Conservation (phyloP, 228 moss, liverwort and hornwort genomes). For the Sphagnum fallax region DNA sequence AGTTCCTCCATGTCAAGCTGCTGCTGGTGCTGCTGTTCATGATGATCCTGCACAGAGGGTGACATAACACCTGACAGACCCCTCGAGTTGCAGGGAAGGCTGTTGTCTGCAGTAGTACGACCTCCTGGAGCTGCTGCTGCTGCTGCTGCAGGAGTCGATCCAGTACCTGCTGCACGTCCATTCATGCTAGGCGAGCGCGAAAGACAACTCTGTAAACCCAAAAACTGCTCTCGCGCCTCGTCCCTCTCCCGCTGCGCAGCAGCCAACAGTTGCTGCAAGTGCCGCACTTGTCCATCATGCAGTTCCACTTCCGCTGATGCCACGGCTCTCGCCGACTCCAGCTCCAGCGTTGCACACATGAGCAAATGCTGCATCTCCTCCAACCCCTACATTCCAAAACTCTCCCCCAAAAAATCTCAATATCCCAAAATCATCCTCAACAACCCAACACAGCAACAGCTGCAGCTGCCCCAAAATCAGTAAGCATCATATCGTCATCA, state of each 20-base stretch:
- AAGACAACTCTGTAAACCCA: constrained; percentile 49
- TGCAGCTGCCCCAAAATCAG: too few relatives aligned
- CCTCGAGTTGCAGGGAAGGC: too few relatives aligned
- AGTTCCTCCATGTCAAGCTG: constrained; percentile 60
- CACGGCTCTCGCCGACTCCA: constrained; percentile 57
- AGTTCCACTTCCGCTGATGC: constrained; percentile 53
- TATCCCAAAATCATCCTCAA: too few relatives aligned
- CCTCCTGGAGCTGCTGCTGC: constrained; percentile 15
- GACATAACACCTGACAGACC: too few relatives aligned
- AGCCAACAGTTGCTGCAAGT: constrained; percentile 67
- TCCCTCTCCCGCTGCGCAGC: constrained; percentile 68
- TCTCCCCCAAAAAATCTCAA: too few relatives aligned
- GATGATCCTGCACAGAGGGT: constrained; percentile 16
- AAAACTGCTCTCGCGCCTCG: constrained; percentile 62
- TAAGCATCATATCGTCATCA: too few relatives aligned
- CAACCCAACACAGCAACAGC: too few relatives aligned
- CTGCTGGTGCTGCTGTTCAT: constrained; percentile 50
- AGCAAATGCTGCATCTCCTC: constrained; percentile 68
- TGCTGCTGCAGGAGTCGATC: constrained; percentile 7
- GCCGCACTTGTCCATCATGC: constrained; percentile 71
- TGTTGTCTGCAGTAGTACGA: too few relatives aligned
- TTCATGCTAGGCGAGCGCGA: constrained; percentile 60
- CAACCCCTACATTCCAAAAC: constrained; percentile 27
- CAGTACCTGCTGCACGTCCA: constrained; percentile 25
- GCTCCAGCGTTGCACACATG: constrained; percentile 55